Evolutionary conservation across 2,329 filamentous ascomycete species (phyloP).

Genomic region (Nothophoma quercina): DNA sequence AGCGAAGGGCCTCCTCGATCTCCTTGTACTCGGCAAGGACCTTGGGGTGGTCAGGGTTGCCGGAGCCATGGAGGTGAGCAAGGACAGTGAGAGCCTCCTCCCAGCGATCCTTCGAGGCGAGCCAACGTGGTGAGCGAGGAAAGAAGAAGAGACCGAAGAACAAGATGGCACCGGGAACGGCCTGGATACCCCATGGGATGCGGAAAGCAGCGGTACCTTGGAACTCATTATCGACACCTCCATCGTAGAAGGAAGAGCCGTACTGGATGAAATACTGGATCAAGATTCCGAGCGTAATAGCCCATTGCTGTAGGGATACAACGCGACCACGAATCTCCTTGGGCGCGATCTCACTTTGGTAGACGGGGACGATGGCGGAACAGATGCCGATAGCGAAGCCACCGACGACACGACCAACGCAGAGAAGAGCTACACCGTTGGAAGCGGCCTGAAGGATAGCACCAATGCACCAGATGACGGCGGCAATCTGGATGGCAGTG

Average conservation of each 20-base stretch:
- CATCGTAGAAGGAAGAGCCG: constrained; percentile 64
- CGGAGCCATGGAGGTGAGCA: constrained; percentile 65
- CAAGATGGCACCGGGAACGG: constrained; percentile 51
- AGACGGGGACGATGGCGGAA: constrained; percentile 91
- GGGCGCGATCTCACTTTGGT: constrained; percentile 81
- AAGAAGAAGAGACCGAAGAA: constrained; percentile 53
- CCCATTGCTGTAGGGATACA: constrained; percentile 73
- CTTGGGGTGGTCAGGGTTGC: constrained; percentile 63
- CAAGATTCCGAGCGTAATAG: constrained; percentile 75
- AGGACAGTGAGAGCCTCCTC: constrained; percentile 66
- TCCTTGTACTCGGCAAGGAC: constrained; percentile 71
- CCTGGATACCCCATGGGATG: constrained; percentile 55
- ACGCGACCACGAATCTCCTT: constrained; percentile 62
- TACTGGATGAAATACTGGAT: constrained; percentile 74
- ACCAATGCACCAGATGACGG: constrained; percentile 58
- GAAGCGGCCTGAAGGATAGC: constrained; percentile 49
- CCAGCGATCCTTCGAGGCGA: constrained; percentile 72
- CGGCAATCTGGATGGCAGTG: constrained; percentile 54
- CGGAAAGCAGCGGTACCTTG: constrained; percentile 55
- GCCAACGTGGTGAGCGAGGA: constrained; percentile 69
- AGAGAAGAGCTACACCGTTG: constrained; percentile 52
- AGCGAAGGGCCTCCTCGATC: constrained; percentile 62
- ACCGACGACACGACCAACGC: constrained; percentile 73
- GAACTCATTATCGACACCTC: constrained; percentile 47
- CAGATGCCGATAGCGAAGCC: constrained; percentile 87